Evolutionary conservation across 768 basidiomycete genomes (phyloP), one percentile per base, ranked within the genome.

Genomic region (Lentinula boryana): DNA sequence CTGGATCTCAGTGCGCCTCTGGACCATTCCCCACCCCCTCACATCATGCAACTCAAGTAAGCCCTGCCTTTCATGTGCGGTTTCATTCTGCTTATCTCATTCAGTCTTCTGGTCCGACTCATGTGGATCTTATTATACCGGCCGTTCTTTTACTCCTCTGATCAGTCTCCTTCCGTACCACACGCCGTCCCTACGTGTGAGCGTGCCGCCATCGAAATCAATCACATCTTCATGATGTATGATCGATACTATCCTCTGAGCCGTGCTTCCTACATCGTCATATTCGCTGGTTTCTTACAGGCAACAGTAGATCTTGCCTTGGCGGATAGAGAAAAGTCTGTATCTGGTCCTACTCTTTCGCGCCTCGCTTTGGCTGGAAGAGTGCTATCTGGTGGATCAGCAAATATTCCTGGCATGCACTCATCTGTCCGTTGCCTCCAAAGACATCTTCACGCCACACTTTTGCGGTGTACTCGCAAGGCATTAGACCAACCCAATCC

Each of bases 91-190:
- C 21, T 58, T 5, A 48, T 18, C 16, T 46, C 13, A 49, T 33
- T 3, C 40, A 62, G 61, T 48, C 61, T 62, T 53, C 33, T 62
- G 50, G 56, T 62, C 12, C 61, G 61, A 18, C 36, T 58, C 10
- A 62, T 54, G 56, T 62, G 61, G 61, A 62, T 62, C 21, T 36
- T 62, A 21, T 41, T 62, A 12, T 62, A 57, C 36, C 61, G 61
- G 21, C 61, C 61, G 7, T 62, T 62, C 35, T 62, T 49, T 23
- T 46, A 61, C 31, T 55, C 52, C 13, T 54, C 60, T 9, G 57
- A 49, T 15, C 31, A 50, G n/a, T 38, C 50, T 40, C 32, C 58
- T 32, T 50, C 50, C 31, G 50, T 62, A 21, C 32, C 31, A 27
- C 23, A 62, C 15, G 61, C 61, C 10, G 40, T 48, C 21, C 21